phyloP scores from a whole-genome alignment of 306 rosid species.

The Quercus suber region DNA sequence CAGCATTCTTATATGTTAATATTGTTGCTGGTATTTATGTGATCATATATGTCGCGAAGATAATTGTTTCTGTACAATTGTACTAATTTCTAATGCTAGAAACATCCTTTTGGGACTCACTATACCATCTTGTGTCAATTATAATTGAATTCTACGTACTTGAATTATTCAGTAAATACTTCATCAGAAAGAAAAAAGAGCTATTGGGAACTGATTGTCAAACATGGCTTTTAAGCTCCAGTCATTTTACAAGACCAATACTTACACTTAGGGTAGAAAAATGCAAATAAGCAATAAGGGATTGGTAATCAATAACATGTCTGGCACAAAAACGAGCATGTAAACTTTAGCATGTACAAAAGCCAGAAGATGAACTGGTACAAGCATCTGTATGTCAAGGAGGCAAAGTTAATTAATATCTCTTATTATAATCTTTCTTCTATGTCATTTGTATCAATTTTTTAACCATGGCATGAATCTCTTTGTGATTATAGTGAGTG shows the following conservation, averaged over 20 bases:
- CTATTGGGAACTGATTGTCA: not conserved
- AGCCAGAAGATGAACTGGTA: not conserved
- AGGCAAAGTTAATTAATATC: not conserved
- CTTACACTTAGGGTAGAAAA: not conserved
- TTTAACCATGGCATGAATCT: not conserved
- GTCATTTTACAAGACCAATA: not conserved
- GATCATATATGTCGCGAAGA: not conserved
- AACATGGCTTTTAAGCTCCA: not conserved
- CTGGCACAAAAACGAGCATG: not conserved
- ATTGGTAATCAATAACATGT: not conserved
- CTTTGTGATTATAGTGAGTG: not conserved
- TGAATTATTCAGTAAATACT: not conserved
- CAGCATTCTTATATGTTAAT: not conserved
- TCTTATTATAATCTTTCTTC: not conserved
- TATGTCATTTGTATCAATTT: not conserved
- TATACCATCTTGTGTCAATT: not conserved
- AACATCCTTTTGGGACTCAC: not conserved
- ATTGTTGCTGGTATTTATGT: not conserved
- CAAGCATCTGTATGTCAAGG: not conserved
- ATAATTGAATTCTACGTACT: not conserved
- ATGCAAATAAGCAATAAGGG: not conserved
- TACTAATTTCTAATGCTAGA: not conserved
- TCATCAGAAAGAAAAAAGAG: not conserved
- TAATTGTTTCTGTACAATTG: not conserved
- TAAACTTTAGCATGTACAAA: not conserved